Conservation (phyloP, 768 basidiomycete species). For the Nidularia sp. region DNA sequence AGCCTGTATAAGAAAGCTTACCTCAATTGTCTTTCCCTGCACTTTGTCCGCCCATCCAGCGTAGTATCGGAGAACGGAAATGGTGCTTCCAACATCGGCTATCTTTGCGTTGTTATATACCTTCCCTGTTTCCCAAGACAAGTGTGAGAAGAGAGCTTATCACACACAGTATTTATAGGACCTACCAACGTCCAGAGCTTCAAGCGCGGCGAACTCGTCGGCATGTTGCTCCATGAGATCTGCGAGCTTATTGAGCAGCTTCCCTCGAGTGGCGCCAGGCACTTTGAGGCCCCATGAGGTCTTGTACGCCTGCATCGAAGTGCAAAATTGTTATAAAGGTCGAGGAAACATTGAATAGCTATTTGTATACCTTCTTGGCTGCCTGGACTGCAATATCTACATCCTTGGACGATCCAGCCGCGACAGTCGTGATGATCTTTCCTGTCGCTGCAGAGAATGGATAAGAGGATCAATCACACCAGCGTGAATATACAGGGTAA, state of each 20-base stretch:
- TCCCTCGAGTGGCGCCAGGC: constrained; percentile 32
- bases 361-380: constrained; percentile 44
- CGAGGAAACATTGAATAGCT: no score
- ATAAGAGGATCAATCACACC: background rate
- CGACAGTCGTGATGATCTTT: constrained; percentile 43
- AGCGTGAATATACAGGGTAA: background rate
- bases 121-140: background rate
- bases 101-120: background rate
- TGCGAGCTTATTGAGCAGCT: constrained; percentile 24
- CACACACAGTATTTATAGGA: background rate
- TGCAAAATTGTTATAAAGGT: no score
- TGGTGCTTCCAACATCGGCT: constrained; percentile 11
- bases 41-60: constrained; percentile 88
- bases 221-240: constrained; percentile 20
- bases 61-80: constrained; percentile 63
- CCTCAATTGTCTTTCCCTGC: constrained; percentile 65
- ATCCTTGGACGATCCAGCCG: constrained; percentile 40
- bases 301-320: constrained; percentile 42
- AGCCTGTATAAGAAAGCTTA: background rate
- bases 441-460: constrained; percentile 44
- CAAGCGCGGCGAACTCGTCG: constrained; percentile 24
- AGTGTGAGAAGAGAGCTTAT: background rate
- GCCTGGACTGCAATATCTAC: constrained; percentile 57
- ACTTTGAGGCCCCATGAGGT: constrained; percentile 64
- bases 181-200: constrained; percentile 18